Percentiles rank a stretch among this genome's conserved stretches.
Conservation (phyloP, 768 basidiomycete species). For the Tylopilus cervinicoccineus region DNA sequence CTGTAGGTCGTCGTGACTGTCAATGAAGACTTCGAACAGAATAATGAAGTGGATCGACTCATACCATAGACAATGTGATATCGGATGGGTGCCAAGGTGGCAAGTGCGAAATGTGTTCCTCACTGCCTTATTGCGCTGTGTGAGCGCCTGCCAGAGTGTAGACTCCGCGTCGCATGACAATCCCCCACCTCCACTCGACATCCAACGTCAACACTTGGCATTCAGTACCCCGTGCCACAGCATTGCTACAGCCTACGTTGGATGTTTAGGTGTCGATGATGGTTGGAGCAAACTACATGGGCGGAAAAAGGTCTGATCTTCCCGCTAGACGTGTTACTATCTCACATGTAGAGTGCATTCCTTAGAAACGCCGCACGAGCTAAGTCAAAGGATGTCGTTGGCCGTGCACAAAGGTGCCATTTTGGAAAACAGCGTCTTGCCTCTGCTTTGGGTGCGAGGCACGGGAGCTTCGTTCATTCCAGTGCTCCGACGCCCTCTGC, state of each 20-base stretch:
- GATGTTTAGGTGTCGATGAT: conserved; percentile 28
- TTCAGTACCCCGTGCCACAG: not conserved
- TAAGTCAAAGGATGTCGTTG: conserved; percentile 51
- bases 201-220: not conserved
- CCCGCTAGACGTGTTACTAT: not conserved
- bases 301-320: conserved; percentile 54
- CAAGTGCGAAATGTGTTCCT: not conserved
- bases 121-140: too few species aligned
- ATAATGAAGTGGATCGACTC: not conserved
- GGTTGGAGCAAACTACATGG: conserved; percentile 75
- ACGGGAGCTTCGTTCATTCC: conserved; percentile 5
- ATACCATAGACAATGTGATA: conserved; percentile 15
- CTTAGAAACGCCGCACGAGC: conserved; percentile 56
- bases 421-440: conserved; percentile 57
- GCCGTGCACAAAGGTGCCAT: conserved; percentile 53
- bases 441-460: conserved; percentile 37
- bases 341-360: not conserved
- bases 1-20: not conserved
- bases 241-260: not conserved
- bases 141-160: too few species aligned
- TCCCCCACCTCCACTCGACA: not conserved
- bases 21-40: not conserved
- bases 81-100: not conserved
- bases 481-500: conserved; percentile 3
- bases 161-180: not conserved